Evolutionary conservation across 257 asterid genomes (phyloP), one percentile per base, ranked within the genome.

Genomic region (Paraleonurus japonicus): DNA sequence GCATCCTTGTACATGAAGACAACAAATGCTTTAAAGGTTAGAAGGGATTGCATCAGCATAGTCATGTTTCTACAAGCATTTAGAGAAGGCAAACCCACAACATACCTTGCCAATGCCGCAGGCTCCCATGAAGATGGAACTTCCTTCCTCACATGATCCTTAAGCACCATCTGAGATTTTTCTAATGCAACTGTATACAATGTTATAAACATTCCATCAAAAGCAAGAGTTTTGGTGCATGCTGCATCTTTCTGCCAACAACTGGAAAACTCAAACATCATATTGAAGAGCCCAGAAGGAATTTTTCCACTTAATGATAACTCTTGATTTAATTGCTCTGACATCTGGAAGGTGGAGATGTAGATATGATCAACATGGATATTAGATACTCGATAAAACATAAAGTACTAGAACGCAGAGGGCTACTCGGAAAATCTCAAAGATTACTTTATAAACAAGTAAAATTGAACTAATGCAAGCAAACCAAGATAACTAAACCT

Each of bases 201-300:
- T 19, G 95, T 88, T 74, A 95, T 86, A 81, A 89, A 89, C 78
- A 92, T 83, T 73, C 99, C 99, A 79, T 95, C 99, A 73, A 91
- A 95, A 65, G 96, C 93, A 48, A 95, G 99, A 48, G 90, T 71
- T 79, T 87, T 86, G 22, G 98, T 88, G 81, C 78, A 76, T 28
- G 99, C 92, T 30, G 99, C 98, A 48, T 95, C 99, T 81, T 88
- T 92, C 82, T 89, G 99, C 99, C 99, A 95, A 70, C 96, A 84
- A 71, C 96, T 90, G 64, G 99, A 88, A 78, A 88, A 95, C 82
- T 95, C 99, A 74, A 91, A 95, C 98, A 92, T 89, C 1, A 92
- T 75, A 84, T 95, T 95, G 92, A 95, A 95, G 84, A 86, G 88
- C 79, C 99, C 99, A 2, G 92, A 84, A 76, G 99, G 98, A 65